These are phyloP conservation scores for Fusarium aywerte DNA, from an alignment of 2,329 filamentous ascomycete genomes.

Conservation along the genomic window DNA sequence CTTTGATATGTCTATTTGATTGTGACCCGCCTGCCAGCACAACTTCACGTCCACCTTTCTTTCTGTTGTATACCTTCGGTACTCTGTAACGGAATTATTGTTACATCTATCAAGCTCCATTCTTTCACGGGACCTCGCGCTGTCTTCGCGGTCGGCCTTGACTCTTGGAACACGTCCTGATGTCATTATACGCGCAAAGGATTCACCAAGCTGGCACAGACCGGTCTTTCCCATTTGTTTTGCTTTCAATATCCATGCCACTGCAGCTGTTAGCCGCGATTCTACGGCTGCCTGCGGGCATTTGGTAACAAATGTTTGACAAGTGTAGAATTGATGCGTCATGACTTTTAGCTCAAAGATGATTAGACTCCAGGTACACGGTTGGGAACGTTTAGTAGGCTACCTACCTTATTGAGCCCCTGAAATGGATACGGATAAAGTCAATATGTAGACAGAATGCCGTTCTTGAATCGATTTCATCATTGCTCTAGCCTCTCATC, in stretches of 20 bases:
- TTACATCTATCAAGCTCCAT: not conserved
- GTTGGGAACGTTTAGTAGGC: not conserved
- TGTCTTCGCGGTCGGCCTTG: not conserved
- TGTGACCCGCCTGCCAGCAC: too few relatives aligned
- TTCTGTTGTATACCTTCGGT: too few relatives aligned
- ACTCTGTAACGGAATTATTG: too few relatives aligned
- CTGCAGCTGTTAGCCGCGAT: not conserved
- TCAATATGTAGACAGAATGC: not conserved
- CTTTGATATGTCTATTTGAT: too few relatives aligned
- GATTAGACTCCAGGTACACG: not conserved
- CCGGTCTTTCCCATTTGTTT: slow-evolving; percentile 15
- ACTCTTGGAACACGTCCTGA: slow-evolving; percentile 5
- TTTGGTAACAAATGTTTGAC: not conserved
- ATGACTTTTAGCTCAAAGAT: not conserved
- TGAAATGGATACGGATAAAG: not conserved
- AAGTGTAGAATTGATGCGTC: slow-evolving; percentile 2
- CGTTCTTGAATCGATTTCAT: not conserved
- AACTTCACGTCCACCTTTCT: not conserved
- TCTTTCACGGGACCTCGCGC: slow-evolving; percentile 22
- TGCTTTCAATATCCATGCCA: slow-evolving; percentile 9
- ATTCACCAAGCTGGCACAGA: slow-evolving; percentile 26
- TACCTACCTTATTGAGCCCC: not conserved
- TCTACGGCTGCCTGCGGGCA: not conserved
- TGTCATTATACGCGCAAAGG: slow-evolving; percentile 32
- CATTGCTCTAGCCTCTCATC: not conserved